These are phyloP conservation scores for Epichloe sylvatica DNA, from an alignment of 2,329 filamentous ascomycete genomes.

Conservation along the genomic window DNA sequence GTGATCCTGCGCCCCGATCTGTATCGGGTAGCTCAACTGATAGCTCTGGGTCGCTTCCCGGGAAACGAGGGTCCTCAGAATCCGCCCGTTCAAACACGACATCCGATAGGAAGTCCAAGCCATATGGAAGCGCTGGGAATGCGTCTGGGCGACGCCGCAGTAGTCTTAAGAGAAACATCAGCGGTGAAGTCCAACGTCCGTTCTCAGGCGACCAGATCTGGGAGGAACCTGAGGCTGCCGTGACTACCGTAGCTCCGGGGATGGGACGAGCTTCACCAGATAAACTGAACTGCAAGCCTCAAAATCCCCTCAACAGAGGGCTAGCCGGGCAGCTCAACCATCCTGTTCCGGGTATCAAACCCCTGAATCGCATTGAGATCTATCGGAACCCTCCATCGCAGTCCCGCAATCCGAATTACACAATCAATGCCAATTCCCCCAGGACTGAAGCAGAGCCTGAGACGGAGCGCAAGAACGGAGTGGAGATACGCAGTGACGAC, in stretches of 20 bases:
- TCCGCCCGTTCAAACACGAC: conserved; percentile 8
- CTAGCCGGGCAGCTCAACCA: conserved; percentile 29
- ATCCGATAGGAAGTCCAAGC: conserved; percentile 19
- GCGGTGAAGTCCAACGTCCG: conserved; percentile 49
- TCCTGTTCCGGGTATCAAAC: conserved; percentile 19
- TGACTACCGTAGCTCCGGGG: conserved; percentile 4
- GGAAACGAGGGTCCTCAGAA: conserved; percentile 16
- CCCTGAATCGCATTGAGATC: conserved; percentile 52
- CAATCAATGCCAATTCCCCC: conserved; percentile 40
- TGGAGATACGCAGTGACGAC: conserved; percentile 75
- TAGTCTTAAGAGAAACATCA: conserved; percentile 55
- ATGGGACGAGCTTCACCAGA: conserved; percentile 20
- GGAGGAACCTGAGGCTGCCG: conserved; percentile 57
- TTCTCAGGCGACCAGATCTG: conserved; percentile 74
- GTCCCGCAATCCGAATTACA: conserved; percentile 70
- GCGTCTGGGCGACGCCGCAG: conserved; percentile 41
- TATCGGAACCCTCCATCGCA: conserved; percentile 73
- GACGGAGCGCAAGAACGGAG: conserved; percentile 55
- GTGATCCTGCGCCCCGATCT: conserved; percentile 29
- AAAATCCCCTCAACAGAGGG: conserved; percentile 18
- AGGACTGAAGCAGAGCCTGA: conserved; percentile 23
- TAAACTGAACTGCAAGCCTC: conserved; percentile 20
- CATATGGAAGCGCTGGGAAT: conserved; percentile 27
- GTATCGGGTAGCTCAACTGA: conserved; percentile 39
- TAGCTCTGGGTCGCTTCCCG: conserved; percentile 26